Percentiles rank a stretch among this genome's conserved stretches.
phyloP scores from a whole-genome alignment of 257 asterid species.

The Apocynum venetum region DNA sequence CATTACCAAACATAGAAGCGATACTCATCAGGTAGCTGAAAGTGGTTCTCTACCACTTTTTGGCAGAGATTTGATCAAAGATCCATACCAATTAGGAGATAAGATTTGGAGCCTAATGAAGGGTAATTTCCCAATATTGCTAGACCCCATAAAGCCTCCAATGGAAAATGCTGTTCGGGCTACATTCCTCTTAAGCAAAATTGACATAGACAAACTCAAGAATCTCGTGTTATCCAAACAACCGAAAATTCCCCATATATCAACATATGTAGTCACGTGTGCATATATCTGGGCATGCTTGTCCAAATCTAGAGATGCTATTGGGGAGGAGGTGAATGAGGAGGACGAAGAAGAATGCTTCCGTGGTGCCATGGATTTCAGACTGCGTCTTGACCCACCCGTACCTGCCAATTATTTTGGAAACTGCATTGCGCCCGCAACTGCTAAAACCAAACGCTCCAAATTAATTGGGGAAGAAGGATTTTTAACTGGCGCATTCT shows the following conservation, averaged over 20 bases:
- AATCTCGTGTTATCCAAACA: conserved; percentile 17
- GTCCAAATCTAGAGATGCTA: conserved; percentile 23
- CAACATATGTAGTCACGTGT: conserved; percentile 29
- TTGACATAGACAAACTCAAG: conserved; percentile 26
- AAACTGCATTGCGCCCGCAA: conserved; percentile 22
- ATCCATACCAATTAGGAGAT: conserved; percentile 13
- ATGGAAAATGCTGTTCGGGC: conserved; percentile 18
- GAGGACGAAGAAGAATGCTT: conserved; percentile 31
- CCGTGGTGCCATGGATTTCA: conserved; percentile 25
- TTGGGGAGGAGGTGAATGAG: conserved; percentile 19
- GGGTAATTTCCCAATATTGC: neutral
- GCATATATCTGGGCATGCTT: conserved; percentile 46
- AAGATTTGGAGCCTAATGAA: conserved; percentile 11
- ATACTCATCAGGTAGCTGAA: neutral
- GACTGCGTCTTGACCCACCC: conserved; percentile 32
- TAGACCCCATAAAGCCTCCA: neutral
- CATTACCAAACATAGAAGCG: conserved; percentile 6
- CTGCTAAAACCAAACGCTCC: conserved; percentile 8
- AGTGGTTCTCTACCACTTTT: conserved; percentile 10
- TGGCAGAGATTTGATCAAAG: conserved; percentile 17
- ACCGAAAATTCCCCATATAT: conserved; percentile 22
- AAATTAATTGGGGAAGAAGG: conserved; percentile 31
- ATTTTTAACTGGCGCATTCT: conserved; percentile 15
- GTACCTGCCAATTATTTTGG: conserved; percentile 39
- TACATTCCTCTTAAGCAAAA: conserved; percentile 16